phyloP scores from a whole-genome alignment of 129 eudicot species.

The Logfia minima region DNA sequence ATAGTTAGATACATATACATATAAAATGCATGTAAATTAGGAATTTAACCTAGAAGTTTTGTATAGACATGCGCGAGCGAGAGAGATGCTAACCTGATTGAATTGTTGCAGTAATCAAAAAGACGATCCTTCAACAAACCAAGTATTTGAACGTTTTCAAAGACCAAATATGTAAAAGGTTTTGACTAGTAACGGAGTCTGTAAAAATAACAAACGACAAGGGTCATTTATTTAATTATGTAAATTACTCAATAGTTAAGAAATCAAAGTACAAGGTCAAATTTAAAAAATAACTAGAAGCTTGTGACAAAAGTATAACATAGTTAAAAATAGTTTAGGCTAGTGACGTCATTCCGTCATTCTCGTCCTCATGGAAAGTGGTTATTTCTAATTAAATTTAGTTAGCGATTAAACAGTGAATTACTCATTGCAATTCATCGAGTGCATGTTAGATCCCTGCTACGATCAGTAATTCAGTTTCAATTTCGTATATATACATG shows the following conservation, averaged over 20 bases:
- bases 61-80: background rate
- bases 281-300: too few species aligned
- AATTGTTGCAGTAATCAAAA: slow-evolving; percentile 16
- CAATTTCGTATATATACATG: background rate
- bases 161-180: background rate
- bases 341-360: too few species aligned
- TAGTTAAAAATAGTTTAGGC: too few species aligned
- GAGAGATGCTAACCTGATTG: slow-evolving; percentile 8
- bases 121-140: background rate
- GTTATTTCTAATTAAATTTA: too few species aligned
- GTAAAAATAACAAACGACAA: background rate
- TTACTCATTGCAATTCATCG: background rate
- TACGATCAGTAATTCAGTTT: background rate
- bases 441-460: background rate
- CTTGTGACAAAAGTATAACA: too few species aligned
- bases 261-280: too few species aligned
- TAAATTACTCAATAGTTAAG: background rate
- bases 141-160: background rate
- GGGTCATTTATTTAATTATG: background rate
- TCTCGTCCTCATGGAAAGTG: too few species aligned
- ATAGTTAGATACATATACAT: background rate
- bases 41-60: background rate
- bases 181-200: background rate
- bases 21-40: background rate
- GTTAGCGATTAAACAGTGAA: background rate